Evolutionary conservation across 2,329 filamentous ascomycete genomes (phyloP), one percentile per base, ranked within the genome.

Genomic region (Hymenoscyphus linearis): DNA sequence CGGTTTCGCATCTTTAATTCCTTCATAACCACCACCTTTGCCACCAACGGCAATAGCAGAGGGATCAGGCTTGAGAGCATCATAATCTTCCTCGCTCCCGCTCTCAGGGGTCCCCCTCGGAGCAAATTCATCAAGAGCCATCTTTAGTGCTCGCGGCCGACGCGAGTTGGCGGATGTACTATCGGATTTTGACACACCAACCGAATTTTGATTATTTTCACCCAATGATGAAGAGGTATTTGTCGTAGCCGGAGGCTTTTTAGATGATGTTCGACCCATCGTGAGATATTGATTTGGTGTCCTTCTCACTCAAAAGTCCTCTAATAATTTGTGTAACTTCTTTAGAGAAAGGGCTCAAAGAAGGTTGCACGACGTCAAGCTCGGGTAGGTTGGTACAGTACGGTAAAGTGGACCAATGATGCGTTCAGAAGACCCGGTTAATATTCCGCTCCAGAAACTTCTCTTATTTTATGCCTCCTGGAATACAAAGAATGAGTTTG

Each of bases 1-100:
- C 25, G 27, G n/a, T 34, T 47, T 55, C 40, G 26, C 14, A 35
- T 34, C 50, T 12, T 56, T 25, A 18, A 13, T 26, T 55, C 60
- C 14, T 59, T 69, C 68, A 55, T 68, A 66, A 53, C 73, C 50
- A 66, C 74, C 52, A 70, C 76, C 62, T 67, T 74, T 63, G 60
- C 71, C 62, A 69, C 76, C 35, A 70, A 68, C 56, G 62, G 70
- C 59, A 4, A 72, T 64, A 25, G 69, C 61, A 34, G 54, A 61
- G 2, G 67, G 69, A 56, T 72, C 69, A 52, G 64, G 69, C 47
- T 58, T 67, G 16, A 72, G 36, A 6, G 67, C 58, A 63, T 72
- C 71, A 50, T 72, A 72, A 52, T 72, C 69, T 58, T 72, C 71
- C 58, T 72, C 68, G 26, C 69, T 71, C 16, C 64, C 60, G 52